Conservation (phyloP, 1,139 yeast species). For the Yamadazyma sp. region DNA sequence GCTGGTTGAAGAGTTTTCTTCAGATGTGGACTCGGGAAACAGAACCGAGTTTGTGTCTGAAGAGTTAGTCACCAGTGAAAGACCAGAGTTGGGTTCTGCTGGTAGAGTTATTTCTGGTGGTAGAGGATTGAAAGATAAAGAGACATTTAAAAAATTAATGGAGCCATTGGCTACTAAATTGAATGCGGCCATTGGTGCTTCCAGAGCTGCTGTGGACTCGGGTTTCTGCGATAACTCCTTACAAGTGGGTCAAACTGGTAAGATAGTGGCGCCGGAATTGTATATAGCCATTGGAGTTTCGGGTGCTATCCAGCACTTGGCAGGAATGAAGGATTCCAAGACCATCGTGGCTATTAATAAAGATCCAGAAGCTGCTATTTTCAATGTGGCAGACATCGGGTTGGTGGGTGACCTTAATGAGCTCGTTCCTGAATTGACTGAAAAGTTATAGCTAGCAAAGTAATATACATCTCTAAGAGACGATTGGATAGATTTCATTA, state of each 20-base stretch:
- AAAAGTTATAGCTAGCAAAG: conserved; percentile 59
- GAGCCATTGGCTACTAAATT: conserved; percentile 84
- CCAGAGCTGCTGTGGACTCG: conserved; percentile 96
- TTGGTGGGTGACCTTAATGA: conserved; percentile 87
- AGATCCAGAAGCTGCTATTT: conserved; percentile 92
- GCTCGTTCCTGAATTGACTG: conserved; percentile 82
- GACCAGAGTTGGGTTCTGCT: conserved; percentile 92
- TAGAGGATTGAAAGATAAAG: conserved; percentile 88
- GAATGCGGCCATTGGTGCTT: conserved; percentile 95
- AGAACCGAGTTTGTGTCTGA: conserved; percentile 66
- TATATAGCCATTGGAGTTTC: conserved; percentile 92
- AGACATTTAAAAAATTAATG: conserved; percentile 73
- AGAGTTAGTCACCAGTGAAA: conserved; percentile 70
- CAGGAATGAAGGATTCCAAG: conserved; percentile 97
- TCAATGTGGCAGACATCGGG: conserved; percentile 87
- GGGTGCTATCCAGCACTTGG: conserved; percentile 97
- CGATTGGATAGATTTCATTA: no score
- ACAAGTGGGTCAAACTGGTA: conserved; percentile 98
- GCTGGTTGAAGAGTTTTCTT: conserved; percentile 50
- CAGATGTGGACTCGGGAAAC: conserved; percentile 31
- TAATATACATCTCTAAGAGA: no score
- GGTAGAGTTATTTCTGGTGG: conserved; percentile 86
- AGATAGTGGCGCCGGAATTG: conserved; percentile 94
- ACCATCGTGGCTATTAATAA: conserved; percentile 92
- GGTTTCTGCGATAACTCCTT: conserved; percentile 96